Evolutionary conservation across 208 protist genomes (phyloP), one percentile per base, ranked within the genome.

Genomic region (Trichomonas vaginalis): DNA sequence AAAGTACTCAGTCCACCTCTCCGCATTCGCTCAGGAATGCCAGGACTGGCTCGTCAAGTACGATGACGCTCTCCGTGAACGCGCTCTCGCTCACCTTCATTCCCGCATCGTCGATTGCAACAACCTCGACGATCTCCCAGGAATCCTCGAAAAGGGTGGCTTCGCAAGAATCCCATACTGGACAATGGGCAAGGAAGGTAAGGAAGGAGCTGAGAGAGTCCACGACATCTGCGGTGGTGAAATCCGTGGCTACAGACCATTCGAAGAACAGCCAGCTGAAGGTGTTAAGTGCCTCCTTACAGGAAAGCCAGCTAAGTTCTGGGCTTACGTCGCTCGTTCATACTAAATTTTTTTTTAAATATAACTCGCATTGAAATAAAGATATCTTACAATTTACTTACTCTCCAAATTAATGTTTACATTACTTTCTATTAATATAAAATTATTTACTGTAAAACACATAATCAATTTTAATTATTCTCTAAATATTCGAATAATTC

Each of bases 141-240:
- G 45, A 37, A 51, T 97, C 51, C 90, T 79, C 42, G 47, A 96
- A 10, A 51, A 96, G 39, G 95, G 95, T 27, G 95, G 95, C 8
- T 92, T 97, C 70, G 96, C 96, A n/a, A 32, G 95, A 15, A 95
- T 97, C 40, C 97, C 97, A 45, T 97, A 97, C 95, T 70, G 47
- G 62, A 96, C 95, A n/a, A 96, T 97, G 95, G 97, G 80, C 45
- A 88, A 49, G 39, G 45, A 96, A 51, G 96, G 61, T 15, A 95
- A 96, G n/a, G 96, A 96, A 23, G 49, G 62, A 23, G 97, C 97
- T 9, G 40, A 95, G 0, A 21, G 9, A n/a, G n/a, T 97, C 0
- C 46, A 96, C 0, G 97, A 97, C 37, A 0, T 27, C n/a, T 95
- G 90, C 95, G 96, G 92, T 42, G 96, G 87, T 21, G 97, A 97